Base-by-base conservation (phyloP, 768 basidiomycete species). In the Termitomyces sp. region DNA sequence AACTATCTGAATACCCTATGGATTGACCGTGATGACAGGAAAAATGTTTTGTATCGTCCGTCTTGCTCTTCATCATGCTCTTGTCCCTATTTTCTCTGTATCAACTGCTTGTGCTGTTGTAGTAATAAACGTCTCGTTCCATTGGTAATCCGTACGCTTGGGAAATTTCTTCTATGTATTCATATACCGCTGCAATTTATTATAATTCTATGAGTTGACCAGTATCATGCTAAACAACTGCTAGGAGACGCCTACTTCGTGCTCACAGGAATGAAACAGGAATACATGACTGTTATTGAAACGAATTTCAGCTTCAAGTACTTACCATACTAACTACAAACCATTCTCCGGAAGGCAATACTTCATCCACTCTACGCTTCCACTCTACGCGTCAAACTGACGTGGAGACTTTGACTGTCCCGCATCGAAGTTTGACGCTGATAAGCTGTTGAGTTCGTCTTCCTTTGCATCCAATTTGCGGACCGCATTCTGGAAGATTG, bases 381-480 rank as follows among this genome's bases (percentile, higher is more conserved):
- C n/a, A n/a, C n/a, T n/a, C n/a, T n/a, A 42, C n/a, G n/a, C 20
- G 7, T 39, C n/a, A 13, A 20, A 33, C 37, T 9, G 34, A 41
- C 4, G 16, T 22, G 16, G 36, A n/a, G 39, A 16, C 18, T 41
- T 45, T n/a, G 42, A 4, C 4, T n/a, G 15, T 20, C 22, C n/a
- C 18, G 31, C 20, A 22, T 47, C 10, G 22, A 57, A 57, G 20
- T 51, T 29, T 3, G 50, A 34, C 20, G 50, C 42, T 2, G 50
- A 36, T 60, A 88, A 56, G 54, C 79, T 80, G 58, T 90, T 89
- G 29, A 90, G 71, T 55, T 70, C 65, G 57, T 88, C 85, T 69
- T 91, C 89, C 51, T 81, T 70, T 36, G 69, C 65, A 66, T 90
- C 88, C 44, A 90, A 76, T 18, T 79, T 70, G 56, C 81, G 73